Evolutionary conservation across 495 filamentous ascomycete genomes (phyloP).

Genomic region (Aspergillus carlsbadensis): DNA sequence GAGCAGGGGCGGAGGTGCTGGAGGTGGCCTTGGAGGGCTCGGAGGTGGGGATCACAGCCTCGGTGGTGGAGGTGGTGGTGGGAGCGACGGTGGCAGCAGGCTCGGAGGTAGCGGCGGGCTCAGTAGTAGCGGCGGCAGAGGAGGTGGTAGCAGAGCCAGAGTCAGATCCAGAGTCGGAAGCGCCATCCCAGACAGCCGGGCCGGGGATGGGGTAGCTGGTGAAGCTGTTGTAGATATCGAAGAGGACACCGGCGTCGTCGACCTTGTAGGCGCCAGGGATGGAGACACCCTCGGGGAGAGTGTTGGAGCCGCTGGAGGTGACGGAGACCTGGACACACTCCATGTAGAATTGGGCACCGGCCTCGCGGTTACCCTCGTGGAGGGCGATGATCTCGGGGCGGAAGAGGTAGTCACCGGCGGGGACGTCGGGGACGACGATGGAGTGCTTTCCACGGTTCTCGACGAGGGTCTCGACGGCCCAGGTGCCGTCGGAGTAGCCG

Average conservation of each 20-base stretch:
- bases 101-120: background rate
- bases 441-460: constrained; percentile 26
- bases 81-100: constrained; percentile 4
- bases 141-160: constrained; percentile 9
- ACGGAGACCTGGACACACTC: constrained; percentile 27
- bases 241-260: constrained; percentile 21
- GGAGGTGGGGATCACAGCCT: constrained; percentile 4
- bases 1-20: background rate
- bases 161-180: constrained; percentile 13
- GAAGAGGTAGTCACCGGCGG: constrained; percentile 25
- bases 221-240: constrained; percentile 22
- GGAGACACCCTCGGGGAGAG: constrained; percentile 21
- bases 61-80: background rate
- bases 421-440: constrained; percentile 23
- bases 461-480: constrained; percentile 24
- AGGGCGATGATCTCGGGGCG: constrained; percentile 28
- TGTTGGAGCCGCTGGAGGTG: constrained; percentile 19
- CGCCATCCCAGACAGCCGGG: constrained; percentile 25
- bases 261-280: constrained; percentile 23
- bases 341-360: constrained; percentile 28
- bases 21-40: constrained; percentile 3
- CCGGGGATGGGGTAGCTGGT: constrained; percentile 24
- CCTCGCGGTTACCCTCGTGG: constrained; percentile 19
- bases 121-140: background rate
- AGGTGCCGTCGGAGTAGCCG: constrained; percentile 21